Evolutionary conservation across 2,329 filamentous ascomycete species (phyloP).

Genomic region (Talaromyces atroroseus): DNA sequence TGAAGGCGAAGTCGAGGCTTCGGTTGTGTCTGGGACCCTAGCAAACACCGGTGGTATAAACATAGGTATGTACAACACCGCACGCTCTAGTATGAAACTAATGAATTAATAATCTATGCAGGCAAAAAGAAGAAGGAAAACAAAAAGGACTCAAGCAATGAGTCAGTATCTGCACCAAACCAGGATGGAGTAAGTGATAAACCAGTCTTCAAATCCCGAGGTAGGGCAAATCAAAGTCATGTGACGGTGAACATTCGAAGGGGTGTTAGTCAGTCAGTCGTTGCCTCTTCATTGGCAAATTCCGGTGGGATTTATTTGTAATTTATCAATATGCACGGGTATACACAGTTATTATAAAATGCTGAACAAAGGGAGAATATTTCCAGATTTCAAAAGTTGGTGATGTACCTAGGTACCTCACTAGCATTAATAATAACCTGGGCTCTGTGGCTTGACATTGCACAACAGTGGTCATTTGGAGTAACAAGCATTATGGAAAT

Average conservation of each 20-base stretch:
- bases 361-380: neutral
- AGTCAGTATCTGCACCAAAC: neutral
- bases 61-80: neutral
- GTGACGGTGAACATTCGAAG: neutral
- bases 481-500: neutral
- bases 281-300: neutral
- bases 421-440: no score
- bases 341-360: neutral
- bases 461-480: neutral
- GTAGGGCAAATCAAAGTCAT: neutral
- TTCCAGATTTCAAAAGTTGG: neutral
- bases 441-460: neutral
- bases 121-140: neutral
- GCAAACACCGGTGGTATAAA: neutral
- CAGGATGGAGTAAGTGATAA: neutral
- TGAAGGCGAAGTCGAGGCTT: neutral
- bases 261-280: neutral
- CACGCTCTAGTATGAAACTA: neutral
- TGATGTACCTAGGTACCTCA: neutral
- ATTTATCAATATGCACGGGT: neutral
- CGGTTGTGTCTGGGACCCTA: neutral
- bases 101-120: neutral
- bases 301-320: neutral
- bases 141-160: neutral
- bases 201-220: neutral